Conservation (phyloP, 1,284 basidiomycete genomes). For the Tilletiaria anomala region DNA sequence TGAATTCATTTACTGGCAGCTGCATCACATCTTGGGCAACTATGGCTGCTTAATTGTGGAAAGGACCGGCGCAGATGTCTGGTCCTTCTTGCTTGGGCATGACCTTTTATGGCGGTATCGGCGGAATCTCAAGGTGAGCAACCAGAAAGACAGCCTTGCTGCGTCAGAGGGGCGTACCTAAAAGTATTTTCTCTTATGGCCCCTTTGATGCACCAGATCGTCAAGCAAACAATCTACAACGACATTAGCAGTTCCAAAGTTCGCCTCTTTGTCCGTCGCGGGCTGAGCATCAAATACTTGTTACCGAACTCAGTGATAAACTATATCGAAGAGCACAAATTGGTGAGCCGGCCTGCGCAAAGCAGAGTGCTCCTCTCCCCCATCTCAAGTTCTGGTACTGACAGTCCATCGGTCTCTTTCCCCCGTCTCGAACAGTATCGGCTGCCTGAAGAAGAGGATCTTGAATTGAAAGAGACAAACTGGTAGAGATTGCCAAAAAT, state of each 20-base stretch:
- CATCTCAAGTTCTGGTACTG: no score
- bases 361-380: no score
- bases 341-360: no score
- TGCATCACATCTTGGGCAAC: conserved; percentile 81
- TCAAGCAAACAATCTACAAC: conserved; percentile 80
- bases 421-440: no score
- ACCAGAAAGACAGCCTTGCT: conserved; percentile 27
- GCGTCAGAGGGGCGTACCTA: not conserved
- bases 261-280: conserved; percentile 17
- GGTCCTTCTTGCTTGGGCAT: conserved; percentile 48
- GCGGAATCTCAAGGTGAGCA: conserved; percentile 81
- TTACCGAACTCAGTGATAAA: conserved; percentile 80
- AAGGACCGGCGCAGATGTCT: conserved; percentile 80
- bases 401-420: no score
- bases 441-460: no score
- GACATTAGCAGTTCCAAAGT: conserved; percentile 95
- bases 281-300: conserved; percentile 84
- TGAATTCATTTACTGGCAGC: conserved; percentile 46
- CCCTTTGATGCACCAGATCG: not conserved
- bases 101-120: conserved; percentile 48
- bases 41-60: conserved; percentile 94
- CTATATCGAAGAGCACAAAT: conserved; percentile 74
- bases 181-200: not conserved
- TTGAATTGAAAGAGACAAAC: no score
- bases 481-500: no score